Conservation (phyloP, 129 eudicot species). For the Erigeron canadensis region DNA sequence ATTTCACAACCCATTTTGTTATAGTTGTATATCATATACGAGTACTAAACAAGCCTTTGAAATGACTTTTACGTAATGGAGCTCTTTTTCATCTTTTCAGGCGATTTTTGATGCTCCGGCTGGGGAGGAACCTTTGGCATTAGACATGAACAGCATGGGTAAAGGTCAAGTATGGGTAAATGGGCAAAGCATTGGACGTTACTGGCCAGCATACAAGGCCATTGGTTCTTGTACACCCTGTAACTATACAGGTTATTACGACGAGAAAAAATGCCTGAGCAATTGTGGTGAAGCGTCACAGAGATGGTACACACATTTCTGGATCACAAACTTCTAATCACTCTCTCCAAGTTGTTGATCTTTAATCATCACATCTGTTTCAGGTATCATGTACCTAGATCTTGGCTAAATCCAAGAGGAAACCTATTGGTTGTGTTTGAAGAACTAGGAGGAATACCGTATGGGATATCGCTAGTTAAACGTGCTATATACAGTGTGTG, state of each 20-base stretch:
- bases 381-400: constrained; percentile 96
- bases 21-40: background rate
- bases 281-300: constrained; percentile 95
- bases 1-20: background rate
- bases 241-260: constrained; percentile 75
- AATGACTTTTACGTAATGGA: background rate
- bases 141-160: constrained; percentile 94
- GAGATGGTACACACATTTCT: constrained; percentile 54
- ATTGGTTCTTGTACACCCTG: constrained; percentile 73
- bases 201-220: constrained; percentile 91
- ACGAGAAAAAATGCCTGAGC: constrained; percentile 80
- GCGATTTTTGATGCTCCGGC: constrained; percentile 72
- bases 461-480: constrained; percentile 71
- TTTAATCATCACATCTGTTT: background rate
- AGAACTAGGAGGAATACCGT: constrained; percentile 90
- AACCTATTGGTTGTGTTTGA: constrained; percentile 87
- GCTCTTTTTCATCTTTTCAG: background rate
- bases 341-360: background rate
- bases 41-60: background rate
- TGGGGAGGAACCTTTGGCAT: constrained; percentile 84
- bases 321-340: background rate
- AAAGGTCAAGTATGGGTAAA: constrained; percentile 98
- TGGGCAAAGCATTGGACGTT: constrained; percentile 92
- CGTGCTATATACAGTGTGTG: constrained; percentile 78
- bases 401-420: constrained; percentile 85